Conservation (phyloP, 2,329 filamentous ascomycete genomes). For the Sarocladiaceae sp. region DNA sequence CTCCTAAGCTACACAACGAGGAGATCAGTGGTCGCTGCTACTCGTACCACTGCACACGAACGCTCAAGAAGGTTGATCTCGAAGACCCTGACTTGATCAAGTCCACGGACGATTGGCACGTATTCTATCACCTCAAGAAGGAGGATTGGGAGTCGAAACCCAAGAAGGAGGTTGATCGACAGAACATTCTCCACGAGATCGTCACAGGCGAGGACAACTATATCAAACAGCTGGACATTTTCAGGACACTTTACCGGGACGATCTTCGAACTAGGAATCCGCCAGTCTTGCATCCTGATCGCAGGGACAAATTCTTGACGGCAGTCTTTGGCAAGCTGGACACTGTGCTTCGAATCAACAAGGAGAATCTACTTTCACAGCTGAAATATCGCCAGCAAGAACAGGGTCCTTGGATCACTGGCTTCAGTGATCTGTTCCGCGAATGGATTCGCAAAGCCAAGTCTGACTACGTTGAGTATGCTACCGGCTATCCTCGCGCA, state of each 20-base stretch:
- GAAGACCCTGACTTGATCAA: constrained; percentile 68
- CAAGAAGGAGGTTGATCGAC: constrained; percentile 86
- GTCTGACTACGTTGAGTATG: constrained; percentile 86
- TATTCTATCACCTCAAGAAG: constrained; percentile 80
- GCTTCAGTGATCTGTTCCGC: constrained; percentile 94
- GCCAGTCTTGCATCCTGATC: constrained; percentile 74
- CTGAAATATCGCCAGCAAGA: constrained; percentile 96
- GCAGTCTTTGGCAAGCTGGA: constrained; percentile 92
- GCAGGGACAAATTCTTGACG: constrained; percentile 72
- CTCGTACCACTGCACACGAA: constrained; percentile 88
- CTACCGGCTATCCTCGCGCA: constrained; percentile 79
- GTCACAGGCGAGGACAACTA: constrained; percentile 89
- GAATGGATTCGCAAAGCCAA: constrained; percentile 98
- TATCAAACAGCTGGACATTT: constrained; percentile 83
- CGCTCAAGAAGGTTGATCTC: constrained; percentile 89
- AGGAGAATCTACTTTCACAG: constrained; percentile 86
- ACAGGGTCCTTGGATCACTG: constrained; percentile 89
- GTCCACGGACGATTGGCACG: constrained; percentile 75
- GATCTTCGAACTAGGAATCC: constrained; percentile 69
- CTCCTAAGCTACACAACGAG: constrained; percentile 72
- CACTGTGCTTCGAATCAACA: constrained; percentile 83
- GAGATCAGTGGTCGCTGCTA: constrained; percentile 78
- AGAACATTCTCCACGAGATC: constrained; percentile 94
- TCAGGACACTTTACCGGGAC: constrained; percentile 82
- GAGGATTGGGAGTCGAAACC: constrained; percentile 66